Evolutionary conservation across 371 early-diverging fungal species (phyloP).

Genomic region (Chytridium lagenaria): DNA sequence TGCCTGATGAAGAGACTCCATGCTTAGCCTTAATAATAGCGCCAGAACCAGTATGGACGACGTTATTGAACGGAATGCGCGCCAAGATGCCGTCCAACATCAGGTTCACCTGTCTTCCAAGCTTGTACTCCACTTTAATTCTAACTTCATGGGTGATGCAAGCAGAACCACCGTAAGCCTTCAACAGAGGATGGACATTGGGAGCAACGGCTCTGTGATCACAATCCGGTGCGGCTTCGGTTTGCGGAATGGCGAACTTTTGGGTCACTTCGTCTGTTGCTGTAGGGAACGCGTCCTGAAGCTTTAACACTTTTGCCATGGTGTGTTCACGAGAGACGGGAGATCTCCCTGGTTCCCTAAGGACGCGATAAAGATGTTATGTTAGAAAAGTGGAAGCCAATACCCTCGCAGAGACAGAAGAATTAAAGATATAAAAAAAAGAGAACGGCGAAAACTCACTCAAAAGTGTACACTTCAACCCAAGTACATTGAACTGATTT

Average conservation of each 20-base stretch:
- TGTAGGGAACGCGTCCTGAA: background rate
- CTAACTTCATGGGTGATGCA: slow-evolving; percentile 9
- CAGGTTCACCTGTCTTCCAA: slow-evolving; percentile 5
- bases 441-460: background rate
- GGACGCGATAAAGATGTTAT: too few species aligned
- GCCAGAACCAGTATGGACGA: slow-evolving; percentile 6
- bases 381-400: too few species aligned
- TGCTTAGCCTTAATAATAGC: background rate
- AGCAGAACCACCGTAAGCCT: slow-evolving; percentile 15
- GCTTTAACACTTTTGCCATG: background rate
- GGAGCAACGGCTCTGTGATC: background rate
- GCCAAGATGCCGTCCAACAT: slow-evolving; percentile 5
- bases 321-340: slow-evolving; percentile 8
- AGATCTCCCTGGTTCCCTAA: background rate
- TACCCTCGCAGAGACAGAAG: background rate
- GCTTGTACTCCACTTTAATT: slow-evolving; percentile 3
- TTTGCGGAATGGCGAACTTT: slow-evolving; percentile 1
- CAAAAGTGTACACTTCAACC: slow-evolving; percentile 20
- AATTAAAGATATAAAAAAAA: background rate
- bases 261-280: slow-evolving; percentile 10
- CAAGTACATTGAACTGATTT: slow-evolving; percentile 15
- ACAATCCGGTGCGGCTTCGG: slow-evolving; percentile 1
- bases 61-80: background rate
- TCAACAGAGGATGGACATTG: background rate
- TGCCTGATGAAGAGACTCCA: background rate